phyloP scores from a whole-genome alignment of 306 rosid genomes.

The Lagenaria siceraria region DNA sequence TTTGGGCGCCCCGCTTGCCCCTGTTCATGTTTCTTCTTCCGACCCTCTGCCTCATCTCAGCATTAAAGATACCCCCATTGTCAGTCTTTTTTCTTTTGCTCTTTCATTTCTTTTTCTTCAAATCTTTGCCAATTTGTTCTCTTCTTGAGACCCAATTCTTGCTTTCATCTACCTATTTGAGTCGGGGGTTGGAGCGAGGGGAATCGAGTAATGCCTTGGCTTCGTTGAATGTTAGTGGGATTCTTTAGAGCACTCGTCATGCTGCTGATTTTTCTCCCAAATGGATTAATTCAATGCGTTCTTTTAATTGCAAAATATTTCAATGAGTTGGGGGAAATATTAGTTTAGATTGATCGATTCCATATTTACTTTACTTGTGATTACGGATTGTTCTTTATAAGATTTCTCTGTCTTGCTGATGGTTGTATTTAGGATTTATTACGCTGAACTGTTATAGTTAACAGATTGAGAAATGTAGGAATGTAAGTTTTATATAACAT shows the following conservation, averaged over 20 bases:
- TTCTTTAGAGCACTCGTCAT: not conserved
- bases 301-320: too few species aligned
- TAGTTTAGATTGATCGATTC: not conserved
- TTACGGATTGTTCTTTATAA: not conserved
- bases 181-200: not conserved
- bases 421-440: not conserved
- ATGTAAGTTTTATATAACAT: not conserved
- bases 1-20: conserved; percentile 89
- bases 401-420: not conserved
- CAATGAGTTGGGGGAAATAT: not conserved
- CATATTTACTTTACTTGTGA: not conserved
- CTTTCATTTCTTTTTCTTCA: not conserved
- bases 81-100: conserved; percentile 28
- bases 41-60: conserved; percentile 88
- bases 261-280: not conserved
- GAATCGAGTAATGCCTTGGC: not conserved
- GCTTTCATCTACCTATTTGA: not conserved
- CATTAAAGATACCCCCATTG: conserved; percentile 95
- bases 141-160: not conserved
- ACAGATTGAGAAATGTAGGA: not conserved
- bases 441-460: not conserved
- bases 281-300: not conserved
- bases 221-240: not conserved
- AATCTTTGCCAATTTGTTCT: not conserved
- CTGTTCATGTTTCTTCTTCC: conserved; percentile 75